These are phyloP conservation scores for Xylaria grammica DNA, from an alignment of 495 filamentous ascomycete species.

Conservation along the genomic window DNA sequence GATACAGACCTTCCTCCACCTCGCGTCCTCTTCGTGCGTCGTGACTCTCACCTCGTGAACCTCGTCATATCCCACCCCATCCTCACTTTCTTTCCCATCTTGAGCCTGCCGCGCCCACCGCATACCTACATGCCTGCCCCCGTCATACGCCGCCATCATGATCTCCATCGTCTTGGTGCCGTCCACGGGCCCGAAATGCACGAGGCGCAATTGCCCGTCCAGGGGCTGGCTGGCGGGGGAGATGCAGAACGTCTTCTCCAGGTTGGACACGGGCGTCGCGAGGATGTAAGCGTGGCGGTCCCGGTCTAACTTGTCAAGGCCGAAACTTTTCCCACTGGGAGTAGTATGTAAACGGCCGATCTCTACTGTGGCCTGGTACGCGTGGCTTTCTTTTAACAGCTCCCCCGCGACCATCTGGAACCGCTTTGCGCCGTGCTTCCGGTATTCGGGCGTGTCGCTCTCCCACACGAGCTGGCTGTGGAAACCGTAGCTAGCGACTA, in stretches of 20 bases:
- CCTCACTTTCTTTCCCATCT: constrained; percentile 30
- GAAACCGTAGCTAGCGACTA: constrained; percentile 86
- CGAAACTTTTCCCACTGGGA: constrained; percentile 26
- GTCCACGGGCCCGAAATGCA: constrained; percentile 72
- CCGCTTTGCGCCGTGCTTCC: constrained; percentile 71
- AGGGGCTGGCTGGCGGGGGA: constrained; percentile 70
- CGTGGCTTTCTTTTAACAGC: constrained; percentile 68
- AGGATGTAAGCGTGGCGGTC: constrained; percentile 68
- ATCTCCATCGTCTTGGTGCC: constrained; percentile 71
- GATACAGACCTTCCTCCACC: constrained; percentile 85
- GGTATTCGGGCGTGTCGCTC: constrained; percentile 79
- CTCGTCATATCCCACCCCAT: constrained; percentile 66
- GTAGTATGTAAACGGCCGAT: constrained; percentile 19
- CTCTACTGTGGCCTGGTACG: constrained; percentile 66
- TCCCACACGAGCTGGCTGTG: constrained; percentile 88
- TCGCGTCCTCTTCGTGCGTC: constrained; percentile 64
- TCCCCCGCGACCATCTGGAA: constrained; percentile 85
- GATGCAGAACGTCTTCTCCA: constrained; percentile 81
- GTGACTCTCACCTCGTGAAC: constrained; percentile 68
- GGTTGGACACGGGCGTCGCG: constrained; percentile 72
- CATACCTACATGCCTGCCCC: constrained; percentile 67
- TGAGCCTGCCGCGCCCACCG: constrained; percentile 34
- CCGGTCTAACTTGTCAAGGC: constrained; percentile 27
- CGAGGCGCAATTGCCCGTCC: constrained; percentile 67
- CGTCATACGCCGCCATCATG: constrained; percentile 76